These are phyloP conservation scores for Sherardia arvensis DNA, from an alignment of 257 asterid genomes.

Conservation along the genomic window DNA sequence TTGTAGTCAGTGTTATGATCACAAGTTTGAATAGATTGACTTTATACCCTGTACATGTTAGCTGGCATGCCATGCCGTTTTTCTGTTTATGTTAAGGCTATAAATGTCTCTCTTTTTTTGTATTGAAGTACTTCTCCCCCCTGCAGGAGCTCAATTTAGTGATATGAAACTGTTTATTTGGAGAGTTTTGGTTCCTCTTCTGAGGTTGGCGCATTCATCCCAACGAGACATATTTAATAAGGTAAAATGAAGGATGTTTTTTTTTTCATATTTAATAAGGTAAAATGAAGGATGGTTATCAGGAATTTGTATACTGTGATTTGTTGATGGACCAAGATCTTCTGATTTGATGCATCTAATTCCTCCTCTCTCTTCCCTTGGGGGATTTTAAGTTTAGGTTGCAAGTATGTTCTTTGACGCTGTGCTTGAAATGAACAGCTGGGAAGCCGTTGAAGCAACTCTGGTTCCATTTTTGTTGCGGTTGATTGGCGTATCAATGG, in stretches of 20 bases:
- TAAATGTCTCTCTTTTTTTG: constrained; percentile 12
- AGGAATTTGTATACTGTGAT: constrained; percentile 3
- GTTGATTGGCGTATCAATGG: constrained; percentile 59
- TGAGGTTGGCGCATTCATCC: constrained; percentile 44
- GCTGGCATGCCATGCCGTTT: background rate
- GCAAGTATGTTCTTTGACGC: constrained; percentile 52
- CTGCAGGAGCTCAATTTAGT: constrained; percentile 40
- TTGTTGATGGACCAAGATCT: constrained; percentile 4
- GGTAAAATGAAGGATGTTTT: constrained; percentile 33
- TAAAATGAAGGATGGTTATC: constrained; percentile 14
- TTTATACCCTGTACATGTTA: background rate
- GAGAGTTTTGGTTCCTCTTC: constrained; percentile 53
- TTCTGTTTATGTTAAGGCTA: constrained; percentile 1
- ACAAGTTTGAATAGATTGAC: background rate
- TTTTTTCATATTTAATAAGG: constrained; percentile 31
- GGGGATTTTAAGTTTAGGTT: constrained; percentile 36
- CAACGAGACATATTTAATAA: constrained; percentile 48
- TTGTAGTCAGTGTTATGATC: background rate
- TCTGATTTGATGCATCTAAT: constrained; percentile 6
- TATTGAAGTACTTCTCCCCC: background rate
- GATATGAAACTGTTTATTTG: constrained; percentile 44
- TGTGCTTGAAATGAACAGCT: constrained; percentile 53
- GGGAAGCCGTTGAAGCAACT: constrained; percentile 61
- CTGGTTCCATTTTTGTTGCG: constrained; percentile 66
- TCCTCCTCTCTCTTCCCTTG: constrained; percentile 1